phyloP scores from a whole-genome alignment of 2,329 filamentous ascomycete species.

The Pyrenophora seminiperda region DNA sequence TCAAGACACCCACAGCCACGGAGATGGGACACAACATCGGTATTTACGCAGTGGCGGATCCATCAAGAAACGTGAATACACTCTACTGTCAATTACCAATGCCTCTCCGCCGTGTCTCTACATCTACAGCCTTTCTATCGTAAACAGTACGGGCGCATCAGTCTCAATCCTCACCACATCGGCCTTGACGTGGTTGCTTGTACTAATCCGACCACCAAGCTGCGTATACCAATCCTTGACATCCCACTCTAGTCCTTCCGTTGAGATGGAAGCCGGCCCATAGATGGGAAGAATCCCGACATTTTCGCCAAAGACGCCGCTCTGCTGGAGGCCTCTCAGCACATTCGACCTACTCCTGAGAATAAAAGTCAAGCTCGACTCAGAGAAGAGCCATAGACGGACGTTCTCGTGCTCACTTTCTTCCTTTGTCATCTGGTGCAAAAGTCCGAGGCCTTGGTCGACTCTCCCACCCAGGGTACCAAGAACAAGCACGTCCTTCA shows the following conservation, averaged over 20 bases:
- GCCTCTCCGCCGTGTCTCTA: background rate
- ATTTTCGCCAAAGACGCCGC: constrained; percentile 70
- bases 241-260: constrained; percentile 87
- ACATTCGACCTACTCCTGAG: constrained; percentile 70
- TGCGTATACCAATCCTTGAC: constrained; percentile 75
- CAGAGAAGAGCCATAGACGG: constrained; percentile 76
- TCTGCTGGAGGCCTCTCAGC: constrained; percentile 65
- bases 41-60: no score
- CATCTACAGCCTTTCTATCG: constrained; percentile 47
- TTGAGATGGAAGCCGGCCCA: constrained; percentile 78
- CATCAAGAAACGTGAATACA: background rate
- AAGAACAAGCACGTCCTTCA: constrained; percentile 73
- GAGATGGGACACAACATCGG: background rate
- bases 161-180: constrained; percentile 49
- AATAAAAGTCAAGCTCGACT: constrained; percentile 80
- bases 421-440: constrained; percentile 77
- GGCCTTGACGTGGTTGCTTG: constrained; percentile 55
- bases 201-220: constrained; percentile 56
- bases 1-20: background rate
- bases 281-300: constrained; percentile 86
- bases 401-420: constrained; percentile 51
- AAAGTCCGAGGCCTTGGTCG: constrained; percentile 86
- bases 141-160: constrained; percentile 54
- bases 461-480: constrained; percentile 88
- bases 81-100: background rate